Base-by-base conservation (phyloP, 169 alveolate genomes). In the Besnoitia besnoiti region DNA sequence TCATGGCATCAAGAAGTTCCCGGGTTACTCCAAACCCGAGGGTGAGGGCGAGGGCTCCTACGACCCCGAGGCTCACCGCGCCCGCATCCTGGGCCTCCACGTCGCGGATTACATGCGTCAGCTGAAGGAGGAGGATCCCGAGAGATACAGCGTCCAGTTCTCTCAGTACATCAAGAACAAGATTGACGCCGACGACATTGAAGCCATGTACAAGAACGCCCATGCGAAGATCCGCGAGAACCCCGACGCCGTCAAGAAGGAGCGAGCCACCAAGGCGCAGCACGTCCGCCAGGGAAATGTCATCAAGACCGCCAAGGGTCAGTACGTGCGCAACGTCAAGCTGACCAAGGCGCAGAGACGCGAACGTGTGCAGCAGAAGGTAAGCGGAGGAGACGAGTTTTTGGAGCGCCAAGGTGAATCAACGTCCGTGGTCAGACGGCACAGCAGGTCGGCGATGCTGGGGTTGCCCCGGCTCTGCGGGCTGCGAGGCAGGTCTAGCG, bases 1-100 rank as follows among this genome's bases (percentile, higher is more conserved):
- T n/a, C 99, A 99, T 98, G 97, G 98, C 89, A 97, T 97, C 96
- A 98, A 98, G 97, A 98, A 99, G 94, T 99, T 99, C 99, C 99
- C 99, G 37, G 99, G 99, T 79, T 99, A 96, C 98, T 95, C 96
- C 75, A 95, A 93, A 59, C 87, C 95, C 44, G 95, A 94, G 35
- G 97, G 94, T 73, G 99, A 98, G 24, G 98, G 96, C 51, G 98
- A 97, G 93, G 97, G 97, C 85, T 97, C 97, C 93, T 99, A 98
- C 97, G 99, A 98, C 93, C 99, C 99, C 37, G 99, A 97, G 91
- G 99, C 95, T 67, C 99, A 98, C 97, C 98, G 99, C 93, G 99
- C 98, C 55, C 99, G 99, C 95, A 99, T 99, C 94, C 97, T 98
- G 93, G 99, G 99, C 51, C 95, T 95, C 62, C 99, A 99, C 96